Evolutionary conservation across 768 basidiomycete genomes (phyloP), one percentile per base, ranked within the genome.

Genomic region (Mycena latifolia): DNA sequence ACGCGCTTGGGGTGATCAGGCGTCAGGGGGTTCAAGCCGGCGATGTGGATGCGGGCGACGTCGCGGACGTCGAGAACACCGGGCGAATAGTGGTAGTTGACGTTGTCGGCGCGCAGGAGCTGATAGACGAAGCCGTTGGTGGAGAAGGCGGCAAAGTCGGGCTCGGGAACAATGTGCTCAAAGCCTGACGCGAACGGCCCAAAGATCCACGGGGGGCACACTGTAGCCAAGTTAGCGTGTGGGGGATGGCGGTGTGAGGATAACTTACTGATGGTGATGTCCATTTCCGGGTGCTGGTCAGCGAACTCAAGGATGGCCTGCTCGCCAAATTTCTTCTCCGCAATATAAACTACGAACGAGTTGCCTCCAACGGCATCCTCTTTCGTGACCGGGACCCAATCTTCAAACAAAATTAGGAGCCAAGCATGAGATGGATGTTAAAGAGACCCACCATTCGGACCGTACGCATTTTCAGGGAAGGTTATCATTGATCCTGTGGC

Each of bases 141-240:
- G n/a, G n/a, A n/a, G n/a, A n/a, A n/a, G n/a, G n/a, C n/a, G n/a
- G n/a, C n/a, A n/a, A n/a, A n/a, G n/a, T n/a, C n/a, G n/a, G n/a
- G n/a, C n/a, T n/a, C n/a, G n/a, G n/a, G 67, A 6, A 69, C 45
- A 27, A 73, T 55, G 47, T 64, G 46, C 43, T 65, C 57, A 45
- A 73, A 73, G 28, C 70, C 68, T 29, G 68, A 70, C 2, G 73
- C 73, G 55, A 77, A 55, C 6, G 76, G 76, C 15, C 76, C 75
- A 29, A 71, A 71, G 50, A 75, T 62, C 60, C 62, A 77, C 0
- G 70, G 55, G 9, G 76, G 76, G 33, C 67, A 65, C 33, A 77
- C 35, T 58, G 31, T 17, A 1, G 18, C 20, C 5, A 25, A 28
- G 29, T 58, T 9, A 58, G 56, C 6, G 7, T 5, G 6, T n/a